Conservation (phyloP, 2,329 filamentous ascomycete genomes). For the Cladobotryum mycophilum region DNA sequence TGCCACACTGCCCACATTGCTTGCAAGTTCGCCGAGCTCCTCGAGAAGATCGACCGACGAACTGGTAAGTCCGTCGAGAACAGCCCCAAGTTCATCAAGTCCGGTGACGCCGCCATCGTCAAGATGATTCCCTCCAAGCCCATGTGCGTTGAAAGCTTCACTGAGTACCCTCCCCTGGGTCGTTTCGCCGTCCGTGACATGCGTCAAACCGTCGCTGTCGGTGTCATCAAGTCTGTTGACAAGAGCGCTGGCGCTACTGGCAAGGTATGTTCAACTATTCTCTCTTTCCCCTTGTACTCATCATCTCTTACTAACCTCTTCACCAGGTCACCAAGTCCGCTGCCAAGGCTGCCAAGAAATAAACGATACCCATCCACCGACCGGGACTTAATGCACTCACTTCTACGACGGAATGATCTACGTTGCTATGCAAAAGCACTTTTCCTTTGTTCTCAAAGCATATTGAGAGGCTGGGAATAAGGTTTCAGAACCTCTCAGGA, state of each 20-base stretch:
- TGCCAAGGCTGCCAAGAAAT: slow-evolving; percentile 71
- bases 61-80: slow-evolving; percentile 95
- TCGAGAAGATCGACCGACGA: slow-evolving; percentile 99
- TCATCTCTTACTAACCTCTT: neutral
- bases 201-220: slow-evolving; percentile 82
- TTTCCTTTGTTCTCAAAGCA: slow-evolving; percentile 34
- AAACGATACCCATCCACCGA: slow-evolving; percentile 34
- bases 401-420: slow-evolving; percentile 41
- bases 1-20: slow-evolving; percentile 99
- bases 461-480: slow-evolving; percentile 37
- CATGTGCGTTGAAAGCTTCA: slow-evolving; percentile 99
- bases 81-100: slow-evolving; percentile 99
- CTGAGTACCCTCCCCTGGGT: slow-evolving; percentile 97
- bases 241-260: slow-evolving; percentile 52
- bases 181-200: slow-evolving; percentile 99
- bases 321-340: slow-evolving; percentile 56
- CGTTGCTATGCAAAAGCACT: slow-evolving; percentile 40
- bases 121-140: slow-evolving; percentile 99
- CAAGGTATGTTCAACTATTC: slow-evolving; percentile 37
- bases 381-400: slow-evolving; percentile 30
- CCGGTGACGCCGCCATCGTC: slow-evolving; percentile 99
- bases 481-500: slow-evolving; percentile 37
- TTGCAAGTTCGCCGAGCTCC: slow-evolving; percentile 99
- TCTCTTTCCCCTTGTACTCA: neutral
- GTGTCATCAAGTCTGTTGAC: slow-evolving; percentile 87